These are phyloP conservation scores for Chamaecrista fasciculata DNA, from an alignment of 306 rosid genomes.

Conservation along the genomic window DNA sequence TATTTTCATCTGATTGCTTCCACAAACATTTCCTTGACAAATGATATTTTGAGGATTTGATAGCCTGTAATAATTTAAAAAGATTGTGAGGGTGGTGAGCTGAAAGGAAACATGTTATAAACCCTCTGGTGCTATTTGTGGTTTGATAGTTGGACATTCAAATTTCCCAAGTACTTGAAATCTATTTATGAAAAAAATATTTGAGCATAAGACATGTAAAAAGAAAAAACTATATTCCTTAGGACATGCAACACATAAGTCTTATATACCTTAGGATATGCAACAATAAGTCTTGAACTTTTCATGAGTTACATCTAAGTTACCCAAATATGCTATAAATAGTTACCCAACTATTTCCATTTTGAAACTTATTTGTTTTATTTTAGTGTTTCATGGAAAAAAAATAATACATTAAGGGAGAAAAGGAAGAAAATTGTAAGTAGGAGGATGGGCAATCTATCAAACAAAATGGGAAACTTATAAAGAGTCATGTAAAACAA, in stretches of 20 bases:
- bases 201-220: not conserved
- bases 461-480: not conserved
- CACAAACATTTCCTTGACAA: slow-evolving; percentile 3
- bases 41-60: not conserved
- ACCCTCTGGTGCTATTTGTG: not conserved
- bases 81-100: not conserved
- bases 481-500: too few species aligned
- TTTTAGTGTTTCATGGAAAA: not conserved
- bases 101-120: not conserved
- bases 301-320: not conserved
- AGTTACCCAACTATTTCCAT: too few species aligned
- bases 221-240: not conserved
- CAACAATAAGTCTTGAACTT: not conserved
- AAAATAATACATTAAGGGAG: not conserved
- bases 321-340: not conserved
- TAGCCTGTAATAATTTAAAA: slow-evolving; percentile 7
- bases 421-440: not conserved
- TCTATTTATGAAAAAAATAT: not conserved
- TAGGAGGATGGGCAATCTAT: not conserved
- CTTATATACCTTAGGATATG: not conserved
- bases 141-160: not conserved
- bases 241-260: not conserved
- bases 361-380: not conserved
- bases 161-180: not conserved
- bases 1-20: slow-evolving; percentile 4